Conservation (phyloP, 441 rosid genomes). For the Pelargonium cotyledonis region DNA sequence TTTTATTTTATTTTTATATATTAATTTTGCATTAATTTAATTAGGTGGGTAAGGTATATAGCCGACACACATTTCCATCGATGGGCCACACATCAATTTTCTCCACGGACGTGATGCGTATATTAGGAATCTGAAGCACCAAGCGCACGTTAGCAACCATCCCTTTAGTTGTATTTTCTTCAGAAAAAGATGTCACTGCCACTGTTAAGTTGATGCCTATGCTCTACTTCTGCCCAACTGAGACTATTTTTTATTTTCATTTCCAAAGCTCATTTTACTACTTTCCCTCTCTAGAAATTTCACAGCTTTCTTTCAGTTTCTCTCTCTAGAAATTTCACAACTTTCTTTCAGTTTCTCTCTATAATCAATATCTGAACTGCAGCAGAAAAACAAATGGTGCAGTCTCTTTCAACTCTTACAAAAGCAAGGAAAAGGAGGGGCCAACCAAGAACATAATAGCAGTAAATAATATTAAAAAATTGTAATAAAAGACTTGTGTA, state of each 20-base stretch:
- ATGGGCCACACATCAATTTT: constrained; percentile 20
- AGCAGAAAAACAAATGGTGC: constrained; percentile 30
- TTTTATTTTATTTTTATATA: background rate
- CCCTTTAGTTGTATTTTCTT: constrained; percentile 17
- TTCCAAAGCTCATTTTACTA: background rate
- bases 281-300: background rate
- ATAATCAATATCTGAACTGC: constrained; percentile 17
- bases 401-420: constrained; percentile 33
- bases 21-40: constrained; percentile 15
- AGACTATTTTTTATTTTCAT: background rate
- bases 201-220: background rate
- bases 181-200: background rate
- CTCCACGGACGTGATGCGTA: constrained; percentile 9
- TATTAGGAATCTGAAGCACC: constrained; percentile 16
- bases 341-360: background rate
- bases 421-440: background rate
- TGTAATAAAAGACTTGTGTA: background rate
- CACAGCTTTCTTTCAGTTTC: background rate
- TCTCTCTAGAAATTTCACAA: background rate
- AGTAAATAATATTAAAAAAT: background rate
- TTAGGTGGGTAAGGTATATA: constrained; percentile 32
- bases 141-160: constrained; percentile 17
- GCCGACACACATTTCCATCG: constrained; percentile 34
- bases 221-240: background rate
- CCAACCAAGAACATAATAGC: background rate